Conservation (phyloP, 2,329 filamentous ascomycete species). For the Diaporthe destruens region DNA sequence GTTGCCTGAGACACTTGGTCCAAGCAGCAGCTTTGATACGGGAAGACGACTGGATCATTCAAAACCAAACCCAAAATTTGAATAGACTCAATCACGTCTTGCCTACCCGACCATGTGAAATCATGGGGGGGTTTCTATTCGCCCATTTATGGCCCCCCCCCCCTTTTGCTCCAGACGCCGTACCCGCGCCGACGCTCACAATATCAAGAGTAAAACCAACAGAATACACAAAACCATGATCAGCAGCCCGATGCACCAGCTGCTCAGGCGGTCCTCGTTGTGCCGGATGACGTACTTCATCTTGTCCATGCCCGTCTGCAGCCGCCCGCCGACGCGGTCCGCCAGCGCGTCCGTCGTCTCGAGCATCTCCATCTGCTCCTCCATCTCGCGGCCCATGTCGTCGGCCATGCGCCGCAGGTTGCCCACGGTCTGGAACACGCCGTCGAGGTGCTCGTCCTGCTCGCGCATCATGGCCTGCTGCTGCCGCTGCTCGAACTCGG, state of each 20-base stretch:
- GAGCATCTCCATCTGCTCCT: constrained; percentile 92
- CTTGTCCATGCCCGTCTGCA: constrained; percentile 89
- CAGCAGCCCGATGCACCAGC: constrained; percentile 90
- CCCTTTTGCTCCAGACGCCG: constrained; percentile 17
- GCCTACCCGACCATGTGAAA: constrained; percentile 27
- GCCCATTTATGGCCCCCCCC: background rate
- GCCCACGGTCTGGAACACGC: constrained; percentile 92
- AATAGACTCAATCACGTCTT: background rate
- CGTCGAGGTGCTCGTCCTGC: constrained; percentile 93
- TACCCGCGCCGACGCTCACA: constrained; percentile 54
- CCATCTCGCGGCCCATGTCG: constrained; percentile 95
- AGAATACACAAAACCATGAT: constrained; percentile 91
- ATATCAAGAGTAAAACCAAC: constrained; percentile 79
- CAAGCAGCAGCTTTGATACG: constrained; percentile 22
- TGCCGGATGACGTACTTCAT: constrained; percentile 85
- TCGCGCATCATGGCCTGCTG: constrained; percentile 93
- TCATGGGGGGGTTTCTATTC: background rate
- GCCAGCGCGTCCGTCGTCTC: constrained; percentile 86
- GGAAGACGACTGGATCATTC: constrained; percentile 23
- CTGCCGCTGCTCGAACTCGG: constrained; percentile 89
- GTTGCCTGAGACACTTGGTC: constrained; percentile 2
- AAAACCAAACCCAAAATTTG: background rate
- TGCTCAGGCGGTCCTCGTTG: constrained; percentile 90
- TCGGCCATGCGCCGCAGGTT: constrained; percentile 91
- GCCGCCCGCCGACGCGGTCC: constrained; percentile 86